Conservation (phyloP, 2,329 filamentous ascomycete genomes). For the Ilyonectria robusta region DNA sequence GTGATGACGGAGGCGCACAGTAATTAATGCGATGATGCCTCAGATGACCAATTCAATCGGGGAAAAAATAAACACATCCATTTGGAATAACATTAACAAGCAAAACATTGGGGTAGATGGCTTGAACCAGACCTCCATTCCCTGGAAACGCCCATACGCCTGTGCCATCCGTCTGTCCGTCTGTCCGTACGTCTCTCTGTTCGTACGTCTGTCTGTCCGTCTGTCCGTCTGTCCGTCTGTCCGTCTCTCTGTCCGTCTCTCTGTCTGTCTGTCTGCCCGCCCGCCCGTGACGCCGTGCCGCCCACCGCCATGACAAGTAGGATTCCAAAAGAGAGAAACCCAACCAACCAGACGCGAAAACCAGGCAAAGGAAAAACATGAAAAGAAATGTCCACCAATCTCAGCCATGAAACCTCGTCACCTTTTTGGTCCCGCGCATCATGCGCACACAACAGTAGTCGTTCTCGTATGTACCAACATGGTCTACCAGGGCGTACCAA, state of each 20-base stretch:
- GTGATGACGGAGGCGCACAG: not conserved
- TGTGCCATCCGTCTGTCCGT: constrained; percentile 35
- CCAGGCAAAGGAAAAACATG: constrained; percentile 8
- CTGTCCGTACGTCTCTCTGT: constrained; percentile 30
- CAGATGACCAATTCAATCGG: not conserved
- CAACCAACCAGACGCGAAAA: constrained; percentile 9
- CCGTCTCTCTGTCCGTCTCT: not conserved
- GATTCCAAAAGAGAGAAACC: constrained; percentile 17
- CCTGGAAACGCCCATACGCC: constrained; percentile 36
- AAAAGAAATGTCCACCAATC: constrained; percentile 9
- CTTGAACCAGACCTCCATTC: constrained; percentile 8
- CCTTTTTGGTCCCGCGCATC: constrained; percentile 6
- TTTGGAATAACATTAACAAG: not conserved
- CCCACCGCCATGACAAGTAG: constrained; percentile 25
- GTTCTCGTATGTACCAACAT: constrained; percentile 2
- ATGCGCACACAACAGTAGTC: constrained; percentile 7
- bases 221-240: constrained; percentile 25
- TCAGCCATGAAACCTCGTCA: constrained; percentile 4
- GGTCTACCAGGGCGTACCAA: not conserved
- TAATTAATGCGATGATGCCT: not conserved
- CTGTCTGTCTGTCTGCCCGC: constrained; percentile 27
- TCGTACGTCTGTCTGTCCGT: constrained; percentile 30
- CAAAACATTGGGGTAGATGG: constrained; percentile 1
- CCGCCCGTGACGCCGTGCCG: constrained; percentile 42
- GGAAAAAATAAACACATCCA: not conserved